phyloP scores from a whole-genome alignment of 2,329 filamentous ascomycete species.

The Dothiorella sarmentorum region DNA sequence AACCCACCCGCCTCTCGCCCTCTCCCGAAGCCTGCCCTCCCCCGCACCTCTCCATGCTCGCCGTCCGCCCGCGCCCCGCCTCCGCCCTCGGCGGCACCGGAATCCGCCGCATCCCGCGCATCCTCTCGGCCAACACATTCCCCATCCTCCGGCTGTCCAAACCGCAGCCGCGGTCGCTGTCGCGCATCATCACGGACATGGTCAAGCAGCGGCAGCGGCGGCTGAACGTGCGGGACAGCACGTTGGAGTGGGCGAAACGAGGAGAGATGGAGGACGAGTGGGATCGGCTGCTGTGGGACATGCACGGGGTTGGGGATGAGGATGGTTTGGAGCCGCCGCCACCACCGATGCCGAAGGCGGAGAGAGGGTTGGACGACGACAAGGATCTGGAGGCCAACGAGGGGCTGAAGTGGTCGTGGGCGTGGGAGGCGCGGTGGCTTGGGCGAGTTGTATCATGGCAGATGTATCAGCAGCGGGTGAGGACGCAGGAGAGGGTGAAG shows the following conservation, averaged over 20 bases:
- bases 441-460: background rate
- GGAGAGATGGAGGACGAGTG: constrained; percentile 47
- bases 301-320: background rate
- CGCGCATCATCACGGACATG: constrained; percentile 56
- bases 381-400: constrained; percentile 20
- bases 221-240: constrained; percentile 36
- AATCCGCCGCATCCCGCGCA: constrained; percentile 56
- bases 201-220: constrained; percentile 40
- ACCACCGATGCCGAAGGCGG: too few species aligned
- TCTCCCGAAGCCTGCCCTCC: constrained; percentile 35
- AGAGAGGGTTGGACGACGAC: constrained; percentile 14
- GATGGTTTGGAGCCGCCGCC: constrained; percentile 13
- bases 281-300: constrained; percentile 40
- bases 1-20: background rate
- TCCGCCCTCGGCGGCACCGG: constrained; percentile 51
- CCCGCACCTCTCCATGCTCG: constrained; percentile 43
- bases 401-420: constrained; percentile 28
- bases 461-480: constrained; percentile 22
- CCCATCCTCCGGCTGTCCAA: constrained; percentile 66
- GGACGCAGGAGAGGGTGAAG: constrained; percentile 32
- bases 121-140: constrained; percentile 54
- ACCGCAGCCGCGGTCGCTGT: constrained; percentile 60
- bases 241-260: constrained; percentile 40
- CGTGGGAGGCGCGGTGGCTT: constrained; percentile 19
- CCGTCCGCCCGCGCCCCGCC: constrained; percentile 47